Conservation (phyloP, 768 basidiomycete species). For the Mycena epipterygia region DNA sequence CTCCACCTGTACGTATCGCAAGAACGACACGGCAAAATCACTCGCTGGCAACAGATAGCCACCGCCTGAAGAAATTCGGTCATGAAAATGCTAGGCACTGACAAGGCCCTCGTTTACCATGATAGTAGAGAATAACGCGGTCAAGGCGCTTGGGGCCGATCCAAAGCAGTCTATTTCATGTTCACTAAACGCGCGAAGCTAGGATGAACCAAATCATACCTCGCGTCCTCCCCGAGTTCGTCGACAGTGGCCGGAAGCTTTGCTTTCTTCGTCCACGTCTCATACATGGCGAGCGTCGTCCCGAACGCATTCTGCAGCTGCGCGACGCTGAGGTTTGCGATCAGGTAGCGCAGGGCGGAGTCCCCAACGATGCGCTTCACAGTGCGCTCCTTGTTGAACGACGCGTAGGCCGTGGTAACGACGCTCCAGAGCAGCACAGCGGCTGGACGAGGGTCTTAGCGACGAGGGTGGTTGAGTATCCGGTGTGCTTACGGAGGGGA, state of each 20-base stretch:
- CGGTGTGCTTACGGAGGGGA: constrained; percentile 4
- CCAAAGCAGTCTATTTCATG: constrained; percentile 52
- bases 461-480: neutral
- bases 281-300: constrained; percentile 40
- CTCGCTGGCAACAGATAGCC: constrained; percentile 41
- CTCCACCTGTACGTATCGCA: constrained; percentile 40
- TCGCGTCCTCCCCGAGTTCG: constrained; percentile 43
- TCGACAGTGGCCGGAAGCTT: constrained; percentile 41
- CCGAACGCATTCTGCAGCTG: constrained; percentile 45
- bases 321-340: constrained; percentile 29
- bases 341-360: constrained; percentile 33
- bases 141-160: constrained; percentile 48
- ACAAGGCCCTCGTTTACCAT: constrained; percentile 39
- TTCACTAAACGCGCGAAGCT: too few species aligned
- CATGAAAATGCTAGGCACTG: neutral
- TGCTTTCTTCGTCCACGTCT: constrained; percentile 39
- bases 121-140: constrained; percentile 49
- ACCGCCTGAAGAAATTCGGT: constrained; percentile 39
- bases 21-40: constrained; percentile 39
- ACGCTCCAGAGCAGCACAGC: constrained; percentile 39
- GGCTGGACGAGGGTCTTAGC: constrained; percentile 27
- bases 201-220: too few species aligned
- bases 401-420: constrained; percentile 38
- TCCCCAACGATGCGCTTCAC: constrained; percentile 40
- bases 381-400: constrained; percentile 41